These are phyloP conservation scores for Geotrichum cucujoidarum DNA, from an alignment of 1,139 yeast species.

Conservation along the genomic window DNA sequence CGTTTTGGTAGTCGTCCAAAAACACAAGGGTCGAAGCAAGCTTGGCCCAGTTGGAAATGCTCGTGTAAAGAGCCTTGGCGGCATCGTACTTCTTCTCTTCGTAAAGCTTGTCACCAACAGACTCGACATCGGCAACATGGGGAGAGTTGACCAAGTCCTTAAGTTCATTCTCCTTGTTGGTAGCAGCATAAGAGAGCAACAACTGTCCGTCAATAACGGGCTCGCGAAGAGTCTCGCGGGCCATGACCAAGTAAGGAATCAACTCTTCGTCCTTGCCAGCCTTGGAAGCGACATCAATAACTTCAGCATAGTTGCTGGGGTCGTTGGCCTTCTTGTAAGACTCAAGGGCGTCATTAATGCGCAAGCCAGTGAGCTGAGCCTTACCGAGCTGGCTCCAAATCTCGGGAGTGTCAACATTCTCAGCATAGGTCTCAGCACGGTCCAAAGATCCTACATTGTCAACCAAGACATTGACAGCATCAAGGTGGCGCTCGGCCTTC, in stretches of 20 bases:
- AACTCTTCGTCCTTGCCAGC: slow-evolving; percentile 96
- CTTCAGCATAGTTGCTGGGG: slow-evolving; percentile 85
- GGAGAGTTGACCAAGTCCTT: slow-evolving; percentile 79
- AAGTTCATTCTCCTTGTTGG: slow-evolving; percentile 71
- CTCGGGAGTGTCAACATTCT: slow-evolving; percentile 76
- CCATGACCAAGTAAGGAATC: slow-evolving; percentile 81
- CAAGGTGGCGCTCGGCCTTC: slow-evolving; percentile 69
- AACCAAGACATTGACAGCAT: slow-evolving; percentile 85
- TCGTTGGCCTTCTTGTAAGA: slow-evolving; percentile 82
- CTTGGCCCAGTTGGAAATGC: slow-evolving; percentile 89
- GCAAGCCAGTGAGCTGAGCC: slow-evolving; percentile 91
- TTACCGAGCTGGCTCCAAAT: slow-evolving; percentile 94
- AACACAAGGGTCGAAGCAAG: slow-evolving; percentile 92
- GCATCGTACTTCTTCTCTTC: slow-evolving; percentile 83
- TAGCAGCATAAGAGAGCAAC: slow-evolving; percentile 77
- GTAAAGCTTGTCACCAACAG: slow-evolving; percentile 87
- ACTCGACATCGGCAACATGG: slow-evolving; percentile 88
- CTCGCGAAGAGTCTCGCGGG: slow-evolving; percentile 89
- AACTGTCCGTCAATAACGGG: slow-evolving; percentile 90
- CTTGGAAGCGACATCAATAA: slow-evolving; percentile 90
- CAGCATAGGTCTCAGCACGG: slow-evolving; percentile 92
- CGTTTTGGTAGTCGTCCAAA: slow-evolving; percentile 87
- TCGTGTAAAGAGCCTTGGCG: slow-evolving; percentile 81
- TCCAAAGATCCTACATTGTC: slow-evolving; percentile 92
- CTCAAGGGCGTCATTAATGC: slow-evolving; percentile 86